These are phyloP conservation scores for Fraxinus latifolia DNA, from an alignment of 305 asterid genomes.

Conservation along the genomic window DNA sequence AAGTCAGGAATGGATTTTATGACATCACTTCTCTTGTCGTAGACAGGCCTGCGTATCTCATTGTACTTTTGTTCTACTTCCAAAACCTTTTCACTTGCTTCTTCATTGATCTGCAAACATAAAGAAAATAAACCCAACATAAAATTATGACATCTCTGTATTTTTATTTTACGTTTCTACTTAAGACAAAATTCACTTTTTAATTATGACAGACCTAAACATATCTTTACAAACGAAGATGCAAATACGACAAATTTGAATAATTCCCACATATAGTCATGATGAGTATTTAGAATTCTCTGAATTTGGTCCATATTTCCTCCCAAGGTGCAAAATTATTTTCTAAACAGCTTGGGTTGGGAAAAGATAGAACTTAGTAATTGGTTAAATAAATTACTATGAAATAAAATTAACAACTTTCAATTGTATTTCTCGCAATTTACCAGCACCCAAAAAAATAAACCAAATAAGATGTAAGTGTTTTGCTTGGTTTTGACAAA, in stretches of 20 bases:
- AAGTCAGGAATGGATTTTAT: constrained; percentile 59
- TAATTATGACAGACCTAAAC: background rate
- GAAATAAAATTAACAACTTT: background rate
- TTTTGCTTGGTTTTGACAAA: background rate
- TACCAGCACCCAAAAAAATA: background rate
- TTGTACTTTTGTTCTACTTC: constrained; percentile 58
- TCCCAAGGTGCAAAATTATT: background rate
- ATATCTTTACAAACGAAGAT: background rate
- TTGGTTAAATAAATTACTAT: background rate
- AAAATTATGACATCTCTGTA: background rate
- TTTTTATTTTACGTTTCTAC: background rate
- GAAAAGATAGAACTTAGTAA: background rate
- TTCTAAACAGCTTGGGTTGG: background rate
- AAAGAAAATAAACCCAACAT: background rate
- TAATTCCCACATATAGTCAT: background rate
- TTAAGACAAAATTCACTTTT: background rate
- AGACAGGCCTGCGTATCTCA: constrained; percentile 52
- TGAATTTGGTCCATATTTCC: background rate
- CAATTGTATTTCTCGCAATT: background rate
- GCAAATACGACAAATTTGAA: background rate
- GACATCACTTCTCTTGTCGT: constrained; percentile 48
- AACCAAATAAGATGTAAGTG: background rate
- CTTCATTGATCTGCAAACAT: constrained; percentile 53
- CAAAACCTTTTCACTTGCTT: constrained; percentile 64
- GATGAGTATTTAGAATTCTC: background rate